These are phyloP conservation scores for Withania somnifera DNA, from an alignment of 305 asterid genomes.

Conservation along the genomic window DNA sequence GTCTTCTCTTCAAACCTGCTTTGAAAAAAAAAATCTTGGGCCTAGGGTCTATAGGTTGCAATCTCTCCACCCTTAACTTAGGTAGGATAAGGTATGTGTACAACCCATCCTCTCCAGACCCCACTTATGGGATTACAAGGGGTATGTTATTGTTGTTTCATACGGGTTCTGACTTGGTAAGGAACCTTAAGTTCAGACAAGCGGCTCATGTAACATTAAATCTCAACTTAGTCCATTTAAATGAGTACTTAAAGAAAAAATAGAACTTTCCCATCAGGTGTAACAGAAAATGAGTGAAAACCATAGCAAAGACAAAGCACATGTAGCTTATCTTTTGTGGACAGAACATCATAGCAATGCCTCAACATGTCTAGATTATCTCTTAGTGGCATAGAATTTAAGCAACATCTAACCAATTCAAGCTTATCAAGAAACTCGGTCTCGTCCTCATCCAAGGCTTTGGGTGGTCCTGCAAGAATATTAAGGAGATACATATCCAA, in stretches of 20 bases:
- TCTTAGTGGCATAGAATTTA: not conserved
- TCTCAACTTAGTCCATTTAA: not conserved
- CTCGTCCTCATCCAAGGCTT: constrained; percentile 96
- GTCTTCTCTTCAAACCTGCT: too few relatives aligned
- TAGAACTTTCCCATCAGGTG: not conserved
- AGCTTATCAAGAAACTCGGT: constrained; percentile 76
- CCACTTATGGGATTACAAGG: too few relatives aligned
- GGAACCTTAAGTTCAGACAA: not conserved
- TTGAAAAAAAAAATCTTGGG: too few relatives aligned
- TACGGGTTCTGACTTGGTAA: not conserved
- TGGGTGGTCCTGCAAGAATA: constrained; percentile 71
- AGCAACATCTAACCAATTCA: constrained; percentile 50
- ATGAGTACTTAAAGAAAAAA: not conserved
- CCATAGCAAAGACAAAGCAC: not conserved
- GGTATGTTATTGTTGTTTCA: too few relatives aligned
- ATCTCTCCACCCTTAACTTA: too few relatives aligned
- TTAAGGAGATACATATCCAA: not conserved
- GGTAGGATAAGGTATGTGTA: too few relatives aligned
- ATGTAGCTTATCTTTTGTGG: not conserved
- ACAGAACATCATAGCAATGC: not conserved
- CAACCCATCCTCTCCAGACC: too few relatives aligned
- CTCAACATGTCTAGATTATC: not conserved
- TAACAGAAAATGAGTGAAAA: not conserved
- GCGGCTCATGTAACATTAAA: not conserved
- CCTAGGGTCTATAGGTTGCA: too few relatives aligned